phyloP scores from a whole-genome alignment of 306 rosid species.

The Vachellia collinsii region DNA sequence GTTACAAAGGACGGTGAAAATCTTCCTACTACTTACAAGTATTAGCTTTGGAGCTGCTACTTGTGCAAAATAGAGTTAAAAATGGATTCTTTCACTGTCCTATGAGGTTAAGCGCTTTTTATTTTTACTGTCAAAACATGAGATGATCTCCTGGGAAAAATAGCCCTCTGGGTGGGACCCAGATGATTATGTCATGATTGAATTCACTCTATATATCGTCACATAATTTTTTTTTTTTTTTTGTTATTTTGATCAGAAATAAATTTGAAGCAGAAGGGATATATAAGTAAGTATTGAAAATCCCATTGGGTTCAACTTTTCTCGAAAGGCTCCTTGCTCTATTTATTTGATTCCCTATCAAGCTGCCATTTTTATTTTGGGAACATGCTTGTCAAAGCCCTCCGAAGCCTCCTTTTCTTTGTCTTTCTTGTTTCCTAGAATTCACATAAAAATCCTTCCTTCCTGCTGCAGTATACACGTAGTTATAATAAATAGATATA shows the following conservation, averaged over 20 bases:
- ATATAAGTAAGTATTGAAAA: conserved; percentile 46
- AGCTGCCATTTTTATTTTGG: conserved; percentile 64
- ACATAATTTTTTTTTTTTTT: neutral
- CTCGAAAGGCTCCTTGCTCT: conserved; percentile 51
- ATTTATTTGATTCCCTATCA: conserved; percentile 61
- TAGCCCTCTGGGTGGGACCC: conserved; percentile 36
- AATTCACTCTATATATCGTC: conserved; percentile 5
- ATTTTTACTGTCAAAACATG: neutral
- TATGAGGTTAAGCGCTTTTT: neutral
- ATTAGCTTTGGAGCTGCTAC: conserved; percentile 5
- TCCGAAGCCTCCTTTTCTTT: conserved; percentile 30
- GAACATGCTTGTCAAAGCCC: conserved; percentile 31
- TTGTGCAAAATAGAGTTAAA: neutral
- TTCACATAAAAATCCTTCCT: conserved; percentile 32
- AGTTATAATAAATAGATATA: conserved; percentile 11
- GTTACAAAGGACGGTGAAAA: conserved; percentile 36
- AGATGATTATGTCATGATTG: conserved; percentile 35
- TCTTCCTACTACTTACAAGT: neutral
- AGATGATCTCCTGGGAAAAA: conserved; percentile 31
- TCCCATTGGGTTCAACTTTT: conserved; percentile 43
- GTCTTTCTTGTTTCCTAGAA: conserved; percentile 41
- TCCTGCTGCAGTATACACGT: conserved; percentile 26
- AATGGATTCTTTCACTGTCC: neutral
- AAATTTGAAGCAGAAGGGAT: neutral
- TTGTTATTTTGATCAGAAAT: neutral